Evolutionary conservation across 352 stramenopile genomes (phyloP).

Genomic region (Phytopythium aichiense): DNA sequence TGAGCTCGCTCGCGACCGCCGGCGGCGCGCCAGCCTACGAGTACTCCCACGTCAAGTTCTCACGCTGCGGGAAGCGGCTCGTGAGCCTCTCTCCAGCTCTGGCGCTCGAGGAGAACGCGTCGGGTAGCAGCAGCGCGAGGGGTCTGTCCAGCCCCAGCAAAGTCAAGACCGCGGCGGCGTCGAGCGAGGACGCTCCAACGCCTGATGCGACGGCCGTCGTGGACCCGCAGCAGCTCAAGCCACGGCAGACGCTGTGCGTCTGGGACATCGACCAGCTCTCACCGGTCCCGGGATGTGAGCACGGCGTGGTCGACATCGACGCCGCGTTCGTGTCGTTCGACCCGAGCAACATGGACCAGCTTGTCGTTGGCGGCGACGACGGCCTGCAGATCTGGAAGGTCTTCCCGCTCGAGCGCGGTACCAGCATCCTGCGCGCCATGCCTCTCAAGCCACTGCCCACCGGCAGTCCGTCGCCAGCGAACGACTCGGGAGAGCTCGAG

Average conservation of each 20-base stretch:
- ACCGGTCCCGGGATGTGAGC: slow-evolving; percentile 43
- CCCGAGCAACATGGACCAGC: slow-evolving; percentile 47
- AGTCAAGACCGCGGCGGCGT: not conserved
- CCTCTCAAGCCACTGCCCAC: not conserved
- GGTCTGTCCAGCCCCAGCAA: not conserved
- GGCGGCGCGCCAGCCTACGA: slow-evolving; percentile 26
- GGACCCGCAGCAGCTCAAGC: not conserved
- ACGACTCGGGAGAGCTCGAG: slow-evolving; percentile 12
- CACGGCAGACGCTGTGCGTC: slow-evolving; percentile 34
- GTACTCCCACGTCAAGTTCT: slow-evolving; percentile 68
- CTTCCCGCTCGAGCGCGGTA: slow-evolving; percentile 30
- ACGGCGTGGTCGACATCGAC: slow-evolving; percentile 18
- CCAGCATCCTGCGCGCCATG: slow-evolving; percentile 25
- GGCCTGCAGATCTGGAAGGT: slow-evolving; percentile 71
- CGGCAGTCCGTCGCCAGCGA: not conserved
- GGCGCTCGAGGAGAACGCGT: not conserved
- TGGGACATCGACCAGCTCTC: slow-evolving; percentile 58
- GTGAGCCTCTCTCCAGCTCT: slow-evolving; percentile 30
- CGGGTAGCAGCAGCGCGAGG: not conserved
- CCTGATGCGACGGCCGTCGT: not conserved
- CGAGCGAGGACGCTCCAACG: not conserved
- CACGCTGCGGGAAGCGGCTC: slow-evolving; percentile 52
- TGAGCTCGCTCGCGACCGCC: slow-evolving; percentile 15
- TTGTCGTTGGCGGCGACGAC: slow-evolving; percentile 57
- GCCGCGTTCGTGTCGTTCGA: slow-evolving; percentile 68